Conservation (phyloP, 2,329 filamentous ascomycete species). For the Ambrosiella beaveri region DNA sequence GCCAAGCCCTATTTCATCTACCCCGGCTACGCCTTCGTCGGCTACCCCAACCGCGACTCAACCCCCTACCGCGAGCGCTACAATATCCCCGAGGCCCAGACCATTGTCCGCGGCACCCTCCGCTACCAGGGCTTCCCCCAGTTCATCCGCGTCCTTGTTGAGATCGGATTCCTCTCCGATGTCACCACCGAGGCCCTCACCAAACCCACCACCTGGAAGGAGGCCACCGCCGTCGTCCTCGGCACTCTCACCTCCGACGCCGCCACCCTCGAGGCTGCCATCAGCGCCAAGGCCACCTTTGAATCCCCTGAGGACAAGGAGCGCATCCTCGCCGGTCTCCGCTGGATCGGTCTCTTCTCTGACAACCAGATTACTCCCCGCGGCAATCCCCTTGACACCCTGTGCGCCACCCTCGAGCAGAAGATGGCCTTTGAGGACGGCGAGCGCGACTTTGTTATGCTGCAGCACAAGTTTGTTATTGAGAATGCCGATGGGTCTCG, state of each 20-base stretch:
- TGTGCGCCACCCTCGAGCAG: constrained; percentile 73
- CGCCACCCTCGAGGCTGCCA: constrained; percentile 53
- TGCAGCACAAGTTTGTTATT: constrained; percentile 72
- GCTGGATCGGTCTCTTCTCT: constrained; percentile 55
- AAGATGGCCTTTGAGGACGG: constrained; percentile 77
- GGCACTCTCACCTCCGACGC: constrained; percentile 48
- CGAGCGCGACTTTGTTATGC: constrained; percentile 69
- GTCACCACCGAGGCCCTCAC: constrained; percentile 47
- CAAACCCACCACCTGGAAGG: constrained; percentile 59
- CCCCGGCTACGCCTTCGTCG: constrained; percentile 75
- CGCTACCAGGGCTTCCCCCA: constrained; percentile 81
- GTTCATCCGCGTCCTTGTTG: constrained; percentile 73
- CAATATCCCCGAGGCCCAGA: constrained; percentile 82
- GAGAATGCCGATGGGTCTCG: constrained; percentile 63
- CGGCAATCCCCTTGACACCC: constrained; percentile 73
- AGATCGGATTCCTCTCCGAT: constrained; percentile 76
- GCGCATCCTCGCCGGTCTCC: constrained; percentile 52
- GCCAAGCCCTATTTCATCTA: constrained; percentile 87
- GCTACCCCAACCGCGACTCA: constrained; percentile 84
- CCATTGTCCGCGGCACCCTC: constrained; percentile 64
- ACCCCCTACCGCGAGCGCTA: constrained; percentile 79
- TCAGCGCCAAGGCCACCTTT: constrained; percentile 62
- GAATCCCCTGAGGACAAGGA: constrained; percentile 40
- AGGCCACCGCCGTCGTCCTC: constrained; percentile 64
- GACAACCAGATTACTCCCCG: constrained; percentile 51